Conservation (phyloP, 129 eudicot genomes). For the Helianthus tuberosus region DNA sequence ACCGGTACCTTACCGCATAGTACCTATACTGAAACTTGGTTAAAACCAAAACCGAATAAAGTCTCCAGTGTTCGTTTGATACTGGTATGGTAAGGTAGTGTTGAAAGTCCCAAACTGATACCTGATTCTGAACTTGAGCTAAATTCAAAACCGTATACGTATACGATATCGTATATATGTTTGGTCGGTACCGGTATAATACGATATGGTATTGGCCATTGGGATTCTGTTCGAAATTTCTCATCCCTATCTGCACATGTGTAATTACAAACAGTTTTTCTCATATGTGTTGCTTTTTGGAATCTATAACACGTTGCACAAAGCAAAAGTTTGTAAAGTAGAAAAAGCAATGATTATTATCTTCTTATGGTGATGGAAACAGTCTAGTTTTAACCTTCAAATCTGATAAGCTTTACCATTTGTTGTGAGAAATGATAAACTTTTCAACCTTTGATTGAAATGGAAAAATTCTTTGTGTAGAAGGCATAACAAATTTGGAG, state of each 20-base stretch:
- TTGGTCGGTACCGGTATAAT: no score
- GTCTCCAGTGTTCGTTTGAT: no score
- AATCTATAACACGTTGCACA: not conserved
- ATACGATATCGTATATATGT: no score
- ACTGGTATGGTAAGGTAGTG: no score
- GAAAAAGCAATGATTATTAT: conserved; percentile 10
- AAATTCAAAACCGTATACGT: no score
- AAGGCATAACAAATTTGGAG: conserved; percentile 8
- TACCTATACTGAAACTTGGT: no score
- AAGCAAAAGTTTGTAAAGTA: conserved; percentile 22
- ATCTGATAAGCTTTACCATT: conserved; percentile 12
- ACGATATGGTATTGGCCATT: no score
- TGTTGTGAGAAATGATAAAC: conserved; percentile 10
- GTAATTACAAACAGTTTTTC: not conserved
- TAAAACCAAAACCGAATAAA: no score
- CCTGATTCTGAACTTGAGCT: no score
- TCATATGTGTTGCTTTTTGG: conserved; percentile 1
- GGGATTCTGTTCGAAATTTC: no score
- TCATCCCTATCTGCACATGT: not conserved
- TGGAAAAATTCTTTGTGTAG: conserved; percentile 18
- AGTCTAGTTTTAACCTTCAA: not conserved
- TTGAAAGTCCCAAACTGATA: no score
- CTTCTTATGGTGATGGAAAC: not conserved
- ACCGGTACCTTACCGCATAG: no score
- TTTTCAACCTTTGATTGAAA: conserved; percentile 8